phyloP scores from a whole-genome alignment of 2,329 filamentous ascomycete species.

The Ploettnerulaceae sp. region DNA sequence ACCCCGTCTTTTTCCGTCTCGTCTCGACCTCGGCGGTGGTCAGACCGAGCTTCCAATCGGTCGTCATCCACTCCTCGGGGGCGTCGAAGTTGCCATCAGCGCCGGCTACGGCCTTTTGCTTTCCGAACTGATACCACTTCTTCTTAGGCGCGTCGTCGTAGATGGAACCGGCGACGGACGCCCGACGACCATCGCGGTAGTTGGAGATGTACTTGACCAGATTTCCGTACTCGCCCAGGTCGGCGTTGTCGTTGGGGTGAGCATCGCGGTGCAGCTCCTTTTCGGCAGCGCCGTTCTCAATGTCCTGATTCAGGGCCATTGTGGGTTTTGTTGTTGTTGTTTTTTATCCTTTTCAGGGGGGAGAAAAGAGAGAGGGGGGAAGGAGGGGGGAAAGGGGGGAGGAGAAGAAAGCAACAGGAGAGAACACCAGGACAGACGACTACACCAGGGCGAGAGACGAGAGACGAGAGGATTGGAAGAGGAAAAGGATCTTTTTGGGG shows the following conservation, averaged over 20 bases:
- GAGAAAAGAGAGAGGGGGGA: conserved; percentile 1
- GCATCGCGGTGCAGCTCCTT: conserved; percentile 16
- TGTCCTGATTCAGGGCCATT: conserved; percentile 24
- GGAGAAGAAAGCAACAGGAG: not conserved
- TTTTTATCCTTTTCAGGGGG: no score
- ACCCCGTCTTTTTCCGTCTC: conserved; percentile 62
- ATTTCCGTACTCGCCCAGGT: conserved; percentile 57
- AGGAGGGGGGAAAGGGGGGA: no score
- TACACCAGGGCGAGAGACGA: conserved; percentile 10
- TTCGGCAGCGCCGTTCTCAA: conserved; percentile 26
- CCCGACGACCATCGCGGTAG: conserved; percentile 55
- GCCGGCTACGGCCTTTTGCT: conserved; percentile 38
- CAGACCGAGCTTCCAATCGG: conserved; percentile 63
- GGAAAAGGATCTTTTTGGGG: not conserved
- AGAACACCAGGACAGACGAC: conserved; percentile 1
- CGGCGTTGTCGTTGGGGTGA: conserved; percentile 22
- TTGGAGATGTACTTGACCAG: conserved; percentile 64
- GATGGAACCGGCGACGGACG: conserved; percentile 40
- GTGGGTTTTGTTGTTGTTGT: no score
- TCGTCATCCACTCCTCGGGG: conserved; percentile 64
- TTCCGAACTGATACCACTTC: conserved; percentile 54
- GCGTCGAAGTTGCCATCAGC: conserved; percentile 34
- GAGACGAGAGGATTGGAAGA: conserved; percentile 8
- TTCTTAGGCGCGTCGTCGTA: conserved; percentile 38
- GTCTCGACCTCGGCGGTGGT: conserved; percentile 52